Evolutionary conservation across 2,329 filamentous ascomycete species (phyloP).

Genomic region (Diaporthe sp.): DNA sequence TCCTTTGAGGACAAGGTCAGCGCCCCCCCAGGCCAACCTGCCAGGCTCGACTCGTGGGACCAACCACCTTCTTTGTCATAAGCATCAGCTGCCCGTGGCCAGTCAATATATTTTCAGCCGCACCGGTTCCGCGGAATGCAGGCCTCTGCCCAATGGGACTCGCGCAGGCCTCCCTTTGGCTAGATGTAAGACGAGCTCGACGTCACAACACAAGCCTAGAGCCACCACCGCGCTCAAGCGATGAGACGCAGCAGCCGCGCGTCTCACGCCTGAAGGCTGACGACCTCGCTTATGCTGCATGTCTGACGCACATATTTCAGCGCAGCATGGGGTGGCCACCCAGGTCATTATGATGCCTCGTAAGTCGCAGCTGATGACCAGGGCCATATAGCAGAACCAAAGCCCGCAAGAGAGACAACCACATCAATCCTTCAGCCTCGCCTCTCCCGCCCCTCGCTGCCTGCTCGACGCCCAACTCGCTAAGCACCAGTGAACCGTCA

Average conservation of each 20-base stretch:
- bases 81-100: not conserved
- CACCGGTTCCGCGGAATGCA: not conserved
- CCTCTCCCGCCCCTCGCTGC: not conserved
- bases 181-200: not conserved
- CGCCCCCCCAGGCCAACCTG: not conserved
- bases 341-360: constrained; percentile 16
- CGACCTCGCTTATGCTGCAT: constrained; percentile 27
- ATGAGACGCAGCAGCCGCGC: constrained; percentile 31
- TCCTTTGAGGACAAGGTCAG: not conserved
- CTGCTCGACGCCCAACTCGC: not conserved
- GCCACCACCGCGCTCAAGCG: not conserved
- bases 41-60: not conserved
- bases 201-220: not conserved
- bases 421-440: not conserved
- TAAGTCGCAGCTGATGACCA: not conserved
- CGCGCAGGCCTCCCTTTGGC: not conserved
- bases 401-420: not conserved
- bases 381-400: not conserved
- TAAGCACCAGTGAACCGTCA: not conserved
- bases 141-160: not conserved
- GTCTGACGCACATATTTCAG: constrained; percentile 21
- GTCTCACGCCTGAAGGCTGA: constrained; percentile 18
- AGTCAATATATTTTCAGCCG: not conserved
- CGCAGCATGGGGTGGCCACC: constrained; percentile 1
- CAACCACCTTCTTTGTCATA: not conserved